Evolutionary conservation across 805 yeast genomes (phyloP), one percentile per base, ranked within the genome.

Genomic region (Wickerhamiella azyma): DNA sequence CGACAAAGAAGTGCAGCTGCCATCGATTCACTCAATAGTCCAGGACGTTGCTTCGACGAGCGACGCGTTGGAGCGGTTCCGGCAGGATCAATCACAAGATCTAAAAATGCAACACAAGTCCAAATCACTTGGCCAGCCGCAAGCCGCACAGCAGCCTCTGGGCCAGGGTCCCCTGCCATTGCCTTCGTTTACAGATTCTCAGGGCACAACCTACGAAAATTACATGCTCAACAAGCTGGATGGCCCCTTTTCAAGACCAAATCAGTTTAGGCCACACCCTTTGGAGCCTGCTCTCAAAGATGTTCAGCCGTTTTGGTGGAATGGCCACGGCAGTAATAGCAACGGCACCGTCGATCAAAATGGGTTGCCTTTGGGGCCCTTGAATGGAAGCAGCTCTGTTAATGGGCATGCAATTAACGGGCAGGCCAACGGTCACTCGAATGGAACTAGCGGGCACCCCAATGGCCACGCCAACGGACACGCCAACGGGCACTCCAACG

Each of bases 1-100:
- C 24, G 36, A 26, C 9, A 17, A 38, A 2, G 17, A 43, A 24
- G 41, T 55, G 10, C 39, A 38, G 30, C 48, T 55, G 18, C 59
- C 59, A 8, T 43, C 56, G 7, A 54, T 55, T 21, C 52, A 52
- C 46, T 46, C 48, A 30, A 52, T 55, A 26, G 54, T 55, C 14
- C 45, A 51, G 9, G 56, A 54, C 32, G 48, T 54, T n/a, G 50
- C 43, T 3, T 49, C 55, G 7, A 44, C 56, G 1, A 43, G 46
- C 13, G 53, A 46, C 26, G 50, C 48, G 4, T 45, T 54, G 11
- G 53, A 47, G 17, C 32, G 45, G 35, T 26, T 42, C n/a, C 39
- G 29, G 18, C 33, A 8, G 29, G 26, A n/a, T 9, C 38, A 18
- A 7, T 13, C 29, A 18, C 11, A 29, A 8, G 37, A 17, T 21